phyloP scores from a whole-genome alignment of 1,139 yeast genomes.

The Lodderomyces orthopsilosis region DNA sequence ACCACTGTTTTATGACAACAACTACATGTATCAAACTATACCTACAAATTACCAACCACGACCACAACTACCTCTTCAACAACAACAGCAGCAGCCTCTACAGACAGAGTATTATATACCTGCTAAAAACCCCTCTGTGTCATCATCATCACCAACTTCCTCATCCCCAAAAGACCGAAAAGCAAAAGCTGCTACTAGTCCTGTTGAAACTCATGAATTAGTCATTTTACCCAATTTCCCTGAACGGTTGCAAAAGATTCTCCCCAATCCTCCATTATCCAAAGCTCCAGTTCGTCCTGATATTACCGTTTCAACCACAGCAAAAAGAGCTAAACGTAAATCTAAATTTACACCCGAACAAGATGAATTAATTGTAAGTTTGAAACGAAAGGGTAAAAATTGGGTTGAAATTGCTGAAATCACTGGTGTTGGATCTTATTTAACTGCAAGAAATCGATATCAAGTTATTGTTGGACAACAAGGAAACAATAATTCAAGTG shows the following conservation, averaged over 20 bases:
- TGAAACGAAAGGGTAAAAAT: constrained; percentile 61
- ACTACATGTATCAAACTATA: constrained; percentile 4
- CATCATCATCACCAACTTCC: constrained; percentile 8
- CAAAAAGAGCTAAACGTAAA: constrained; percentile 55
- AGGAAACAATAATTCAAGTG: constrained; percentile 65
- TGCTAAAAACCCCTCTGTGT: constrained; percentile 1
- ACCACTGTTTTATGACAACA: constrained; percentile 4
- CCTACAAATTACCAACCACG: constrained; percentile 7
- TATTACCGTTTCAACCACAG: constrained; percentile 24
- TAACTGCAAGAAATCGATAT: constrained; percentile 76
- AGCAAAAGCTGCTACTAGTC: constrained; percentile 6
- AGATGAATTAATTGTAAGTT: constrained; percentile 59
- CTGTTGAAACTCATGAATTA: constrained; percentile 1
- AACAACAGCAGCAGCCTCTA: constrained; percentile 7
- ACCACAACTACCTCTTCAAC: constrained; percentile 9
- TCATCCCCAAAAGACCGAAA: not conserved
- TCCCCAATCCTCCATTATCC: constrained; percentile 41
- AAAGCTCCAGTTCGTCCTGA: constrained; percentile 34
- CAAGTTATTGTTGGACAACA: constrained; percentile 84
- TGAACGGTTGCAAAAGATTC: constrained; percentile 18
- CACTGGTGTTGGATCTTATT: constrained; percentile 62
- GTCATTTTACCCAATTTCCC: constrained; percentile 16
- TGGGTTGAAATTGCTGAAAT: constrained; percentile 77
- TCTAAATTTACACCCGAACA: constrained; percentile 69
- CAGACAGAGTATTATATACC: constrained; percentile 3